Conservation (phyloP, 2,329 filamentous ascomycete genomes). For the Lojkania enalia region DNA sequence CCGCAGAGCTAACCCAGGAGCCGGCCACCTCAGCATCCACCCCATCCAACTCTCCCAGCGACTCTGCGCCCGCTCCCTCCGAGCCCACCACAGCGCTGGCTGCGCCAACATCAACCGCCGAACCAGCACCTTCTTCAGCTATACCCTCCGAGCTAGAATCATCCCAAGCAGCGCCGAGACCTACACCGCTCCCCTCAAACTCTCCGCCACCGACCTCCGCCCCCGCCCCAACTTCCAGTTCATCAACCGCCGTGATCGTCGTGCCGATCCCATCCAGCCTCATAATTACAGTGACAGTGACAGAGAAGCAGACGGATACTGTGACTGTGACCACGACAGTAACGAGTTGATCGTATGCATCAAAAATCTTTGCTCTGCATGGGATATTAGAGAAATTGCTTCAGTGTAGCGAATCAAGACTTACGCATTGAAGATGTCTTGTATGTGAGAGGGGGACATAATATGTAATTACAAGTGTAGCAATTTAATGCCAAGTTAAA, state of each 20-base stretch:
- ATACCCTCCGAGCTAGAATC: background rate
- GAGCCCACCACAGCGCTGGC: slow-evolving; percentile 3
- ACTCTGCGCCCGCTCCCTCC: background rate
- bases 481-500: background rate
- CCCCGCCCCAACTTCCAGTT: slow-evolving; percentile 14
- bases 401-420: background rate
- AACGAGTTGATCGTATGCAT: background rate
- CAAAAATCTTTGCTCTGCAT: too few species aligned
- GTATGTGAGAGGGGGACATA: too few species aligned
- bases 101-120: slow-evolving; percentile 3
- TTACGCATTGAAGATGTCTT: too few species aligned
- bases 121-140: slow-evolving; percentile 6
- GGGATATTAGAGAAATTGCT: background rate
- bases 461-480: background rate
- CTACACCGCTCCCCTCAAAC: slow-evolving; percentile 3
- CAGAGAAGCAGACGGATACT: slow-evolving; percentile 37
- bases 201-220: slow-evolving; percentile 11
- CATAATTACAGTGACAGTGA: slow-evolving; percentile 40
- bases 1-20: background rate
- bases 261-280: slow-evolving; percentile 38
- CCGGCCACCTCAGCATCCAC: background rate
- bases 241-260: slow-evolving; percentile 35
- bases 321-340: slow-evolving; percentile 9
- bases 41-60: background rate
- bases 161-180: slow-evolving; percentile 5